Base-by-base conservation (phyloP, 192 early-diverging fungal genomes). In the Geosiphon pyriformis region DNA sequence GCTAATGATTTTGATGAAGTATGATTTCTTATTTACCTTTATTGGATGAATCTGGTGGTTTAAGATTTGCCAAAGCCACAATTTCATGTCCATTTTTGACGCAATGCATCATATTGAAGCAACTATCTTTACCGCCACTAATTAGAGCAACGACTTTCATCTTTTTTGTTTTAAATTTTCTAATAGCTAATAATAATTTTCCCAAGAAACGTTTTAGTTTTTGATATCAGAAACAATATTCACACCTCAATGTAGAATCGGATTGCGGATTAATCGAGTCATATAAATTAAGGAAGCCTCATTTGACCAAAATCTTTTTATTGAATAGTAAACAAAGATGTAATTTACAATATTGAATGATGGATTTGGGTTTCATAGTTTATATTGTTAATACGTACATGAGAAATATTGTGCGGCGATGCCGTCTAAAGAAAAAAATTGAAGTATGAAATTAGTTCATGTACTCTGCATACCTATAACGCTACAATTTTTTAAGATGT, bases 81-180 rank as follows among this genome's bases (percentile, higher is more conserved):
- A 99, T 86, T 35, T 93, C 84, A 73, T 99, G 97, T 2, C 94
- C 94, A 71, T 94, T 80, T 42, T 91, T 90, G 4, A 92, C 86
- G 78, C 94, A 94, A 76, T 99, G 90, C 84, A 98, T 85, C 86
- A 96, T 85, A 70, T 94, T 95, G 77, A 90, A 96, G 65, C 87
- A 90, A 65, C 91, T 94, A 79, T 99, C 97, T 74, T 99, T 99
- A 53, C 97, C 97, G 33, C 95, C 94, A 71, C 95, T 95, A 70
- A 68, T 57, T 29, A 65, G 25, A 1, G 77, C 34, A 17, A 75
- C 67, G 11, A 61, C 25, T 30, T 70, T 68, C 46, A 69, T 63
- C 7, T 27, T 53, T 47, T 49, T 17, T 29, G 15, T 42, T 42
- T 42, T 42, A 42, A 10, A 42, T 42, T 42, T 42, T 42, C 37